These are phyloP conservation scores for Entomortierella chlamydospora DNA, from an alignment of 192 early-diverging fungal genomes.

Conservation along the genomic window DNA sequence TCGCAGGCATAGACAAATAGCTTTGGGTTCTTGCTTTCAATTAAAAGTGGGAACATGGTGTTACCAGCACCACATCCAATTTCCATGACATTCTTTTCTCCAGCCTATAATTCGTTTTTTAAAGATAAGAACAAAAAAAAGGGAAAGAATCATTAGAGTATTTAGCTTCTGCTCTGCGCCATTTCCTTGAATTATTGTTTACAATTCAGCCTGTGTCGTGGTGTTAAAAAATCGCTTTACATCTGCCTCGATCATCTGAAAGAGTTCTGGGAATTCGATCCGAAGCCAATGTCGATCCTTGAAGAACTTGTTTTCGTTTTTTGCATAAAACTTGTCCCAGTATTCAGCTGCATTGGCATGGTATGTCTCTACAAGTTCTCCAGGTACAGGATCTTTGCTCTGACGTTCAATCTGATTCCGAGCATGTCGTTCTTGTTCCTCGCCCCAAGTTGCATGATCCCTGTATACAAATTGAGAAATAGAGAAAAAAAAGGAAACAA, in stretches of 20 bases:
- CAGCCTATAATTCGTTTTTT: constrained; percentile 44
- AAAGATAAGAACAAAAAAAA: neutral
- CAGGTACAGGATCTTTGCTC: constrained; percentile 73
- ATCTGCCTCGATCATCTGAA: constrained; percentile 56
- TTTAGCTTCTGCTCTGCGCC: no score
- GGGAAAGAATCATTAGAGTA: no score
- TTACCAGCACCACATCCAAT: constrained; percentile 98
- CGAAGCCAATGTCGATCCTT: constrained; percentile 97
- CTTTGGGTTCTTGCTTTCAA: constrained; percentile 76
- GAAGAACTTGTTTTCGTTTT: constrained; percentile 92
- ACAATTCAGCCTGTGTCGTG: no score
- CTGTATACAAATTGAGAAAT: constrained; percentile 49
- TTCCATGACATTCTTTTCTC: constrained; percentile 80
- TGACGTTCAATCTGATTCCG: constrained; percentile 81
- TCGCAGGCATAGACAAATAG: constrained; percentile 95
- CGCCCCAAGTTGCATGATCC: constrained; percentile 95
- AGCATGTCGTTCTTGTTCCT: constrained; percentile 85
- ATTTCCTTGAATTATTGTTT: no score
- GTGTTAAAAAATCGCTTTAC: constrained; percentile 54
- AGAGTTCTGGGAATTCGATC: constrained; percentile 94
- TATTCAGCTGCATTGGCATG: constrained; percentile 64
- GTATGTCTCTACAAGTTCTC: constrained; percentile 61
- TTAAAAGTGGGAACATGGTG: constrained; percentile 93
- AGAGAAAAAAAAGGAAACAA: neutral
- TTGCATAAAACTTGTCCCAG: constrained; percentile 87